Evolutionary conservation across 2,329 filamentous ascomycete species (phyloP).

Genomic region (Meredithiella fracta): DNA sequence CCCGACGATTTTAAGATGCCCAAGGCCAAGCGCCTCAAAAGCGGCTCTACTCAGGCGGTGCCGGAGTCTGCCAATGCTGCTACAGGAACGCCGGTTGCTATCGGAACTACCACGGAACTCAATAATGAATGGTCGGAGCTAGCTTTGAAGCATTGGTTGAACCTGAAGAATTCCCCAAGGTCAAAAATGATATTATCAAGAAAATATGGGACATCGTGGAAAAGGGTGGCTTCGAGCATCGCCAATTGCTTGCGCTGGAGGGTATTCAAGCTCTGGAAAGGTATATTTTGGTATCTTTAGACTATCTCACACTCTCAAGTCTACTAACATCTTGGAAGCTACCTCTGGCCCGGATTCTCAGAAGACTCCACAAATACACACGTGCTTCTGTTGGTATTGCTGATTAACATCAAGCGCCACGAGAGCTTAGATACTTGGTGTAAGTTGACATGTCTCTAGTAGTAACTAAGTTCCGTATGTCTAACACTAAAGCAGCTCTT

Average conservation of each 20-base stretch:
- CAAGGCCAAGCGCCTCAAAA: slow-evolving; percentile 42
- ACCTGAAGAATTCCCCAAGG: slow-evolving; percentile 50
- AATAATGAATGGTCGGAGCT: slow-evolving; percentile 59
- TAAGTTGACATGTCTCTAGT: slow-evolving; percentile 24
- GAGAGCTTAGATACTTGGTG: slow-evolving; percentile 81
- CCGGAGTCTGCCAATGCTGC: slow-evolving; percentile 16
- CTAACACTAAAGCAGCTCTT: slow-evolving; percentile 33
- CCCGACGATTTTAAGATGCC: slow-evolving; percentile 28
- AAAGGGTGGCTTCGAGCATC: slow-evolving; percentile 60
- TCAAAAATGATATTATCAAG: slow-evolving; percentile 75
- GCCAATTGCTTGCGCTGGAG: slow-evolving; percentile 67
- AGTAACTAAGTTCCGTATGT: neutral
- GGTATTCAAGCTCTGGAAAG: slow-evolving; percentile 79
- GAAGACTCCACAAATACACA: slow-evolving; percentile 85
- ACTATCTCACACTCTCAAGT: slow-evolving; percentile 13
- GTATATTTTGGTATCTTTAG: slow-evolving; percentile 27
- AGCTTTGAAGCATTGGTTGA: slow-evolving; percentile 74
- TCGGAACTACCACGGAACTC: slow-evolving; percentile 34
- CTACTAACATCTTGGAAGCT: slow-evolving; percentile 34
- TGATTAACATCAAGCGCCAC: slow-evolving; percentile 74
- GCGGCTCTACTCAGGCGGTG: slow-evolving; percentile 21
- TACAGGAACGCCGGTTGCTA: slow-evolving; percentile 20
- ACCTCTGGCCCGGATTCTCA: slow-evolving; percentile 85
- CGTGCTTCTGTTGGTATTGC: slow-evolving; percentile 68
- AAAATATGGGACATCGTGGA: slow-evolving; percentile 83